These are phyloP conservation scores for Geotrichum candidum DNA, from an alignment of 1,139 yeast genomes.

Conservation along the genomic window DNA sequence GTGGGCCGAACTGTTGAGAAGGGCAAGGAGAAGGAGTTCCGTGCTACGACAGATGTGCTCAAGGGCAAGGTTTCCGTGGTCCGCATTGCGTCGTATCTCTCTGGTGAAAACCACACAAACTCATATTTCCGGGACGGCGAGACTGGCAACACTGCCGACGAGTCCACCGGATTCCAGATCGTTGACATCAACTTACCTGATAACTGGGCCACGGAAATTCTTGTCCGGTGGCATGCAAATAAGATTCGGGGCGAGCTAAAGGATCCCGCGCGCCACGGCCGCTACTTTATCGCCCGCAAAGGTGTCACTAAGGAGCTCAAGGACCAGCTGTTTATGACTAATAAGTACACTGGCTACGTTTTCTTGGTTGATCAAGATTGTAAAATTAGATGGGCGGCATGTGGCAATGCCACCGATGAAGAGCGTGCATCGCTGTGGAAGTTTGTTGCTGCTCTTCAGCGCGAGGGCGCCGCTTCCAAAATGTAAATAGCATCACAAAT, in stretches of 20 bases:
- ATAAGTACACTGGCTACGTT: slow-evolving; percentile 71
- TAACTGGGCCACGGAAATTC: slow-evolving; percentile 56
- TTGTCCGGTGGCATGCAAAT: slow-evolving; percentile 44
- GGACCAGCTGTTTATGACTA: slow-evolving; percentile 59
- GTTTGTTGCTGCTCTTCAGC: slow-evolving; percentile 41
- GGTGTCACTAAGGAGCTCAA: slow-evolving; percentile 55
- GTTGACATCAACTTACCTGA: slow-evolving; percentile 73
- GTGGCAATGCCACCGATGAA: slow-evolving; percentile 66
- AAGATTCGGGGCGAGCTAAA: slow-evolving; percentile 44
- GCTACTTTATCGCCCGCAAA: slow-evolving; percentile 59
- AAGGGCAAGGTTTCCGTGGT: slow-evolving; percentile 55
- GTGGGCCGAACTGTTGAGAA: slow-evolving; percentile 48
- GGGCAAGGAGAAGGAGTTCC: slow-evolving; percentile 30
- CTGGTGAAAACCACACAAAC: slow-evolving; percentile 65
- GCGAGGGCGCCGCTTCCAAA: slow-evolving; percentile 4
- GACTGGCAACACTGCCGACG: slow-evolving; percentile 20
- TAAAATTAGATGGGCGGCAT: slow-evolving; percentile 84
- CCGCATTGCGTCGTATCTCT: slow-evolving; percentile 58
- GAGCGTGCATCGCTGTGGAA: slow-evolving; percentile 65
- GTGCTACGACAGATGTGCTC: slow-evolving; percentile 42
- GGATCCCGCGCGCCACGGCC: slow-evolving; percentile 43
- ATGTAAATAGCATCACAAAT: background rate
- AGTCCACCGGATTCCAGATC: slow-evolving; percentile 48
- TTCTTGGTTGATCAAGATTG: slow-evolving; percentile 69
- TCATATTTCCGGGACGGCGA: slow-evolving; percentile 46